A percentile compares a stretch with the other conserved stretches of the same genome.
These are phyloP conservation scores for Phytophthora nicotianae DNA, from an alignment of 352 stramenopile species.

Conservation along the genomic window DNA sequence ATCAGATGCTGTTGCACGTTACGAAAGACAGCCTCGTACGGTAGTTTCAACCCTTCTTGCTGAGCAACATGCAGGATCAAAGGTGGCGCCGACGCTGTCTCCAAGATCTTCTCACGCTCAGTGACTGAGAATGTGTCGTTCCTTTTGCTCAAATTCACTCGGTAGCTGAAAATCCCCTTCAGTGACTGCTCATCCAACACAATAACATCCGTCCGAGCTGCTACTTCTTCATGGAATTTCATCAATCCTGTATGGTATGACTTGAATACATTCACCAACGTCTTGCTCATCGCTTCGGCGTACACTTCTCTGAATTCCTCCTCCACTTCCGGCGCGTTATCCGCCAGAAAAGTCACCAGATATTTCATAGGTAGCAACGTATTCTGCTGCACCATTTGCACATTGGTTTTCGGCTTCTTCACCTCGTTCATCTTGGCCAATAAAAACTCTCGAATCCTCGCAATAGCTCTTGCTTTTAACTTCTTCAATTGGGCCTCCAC, in stretches of 20 bases:
- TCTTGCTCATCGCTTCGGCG: conserved; percentile 97
- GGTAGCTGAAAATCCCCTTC: conserved; percentile 80
- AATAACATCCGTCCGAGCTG: conserved; percentile 93
- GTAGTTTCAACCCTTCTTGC: conserved; percentile 91
- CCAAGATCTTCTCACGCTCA: conserved; percentile 91
- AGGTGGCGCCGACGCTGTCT: conserved; percentile 77
- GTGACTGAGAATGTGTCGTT: conserved; percentile 95
- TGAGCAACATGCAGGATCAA: conserved; percentile 96
- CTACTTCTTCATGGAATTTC: conserved; percentile 94
- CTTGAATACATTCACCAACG: conserved; percentile 94
- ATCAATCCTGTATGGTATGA: conserved; percentile 96
- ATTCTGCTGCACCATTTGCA: conserved; percentile 98
- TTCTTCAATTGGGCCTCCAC: conserved; percentile 93
- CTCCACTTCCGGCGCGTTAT: conserved; percentile 93
- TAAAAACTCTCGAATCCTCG: conserved; percentile 93
- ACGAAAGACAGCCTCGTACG: conserved; percentile 97
- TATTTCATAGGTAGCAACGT: conserved; percentile 96
- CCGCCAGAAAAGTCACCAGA: conserved; percentile 94
- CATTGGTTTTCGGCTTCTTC: conserved; percentile 97
- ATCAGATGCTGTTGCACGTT: conserved; percentile 97
- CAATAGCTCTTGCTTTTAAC: conserved; percentile 76
- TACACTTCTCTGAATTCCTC: conserved; percentile 97
- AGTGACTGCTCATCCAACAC: conserved; percentile 95
- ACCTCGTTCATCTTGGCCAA: conserved; percentile 93
- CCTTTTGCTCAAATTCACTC: conserved; percentile 96